Conservation (phyloP, 176 grass and related monocot species). For the Tuctoria greenei region DNA sequence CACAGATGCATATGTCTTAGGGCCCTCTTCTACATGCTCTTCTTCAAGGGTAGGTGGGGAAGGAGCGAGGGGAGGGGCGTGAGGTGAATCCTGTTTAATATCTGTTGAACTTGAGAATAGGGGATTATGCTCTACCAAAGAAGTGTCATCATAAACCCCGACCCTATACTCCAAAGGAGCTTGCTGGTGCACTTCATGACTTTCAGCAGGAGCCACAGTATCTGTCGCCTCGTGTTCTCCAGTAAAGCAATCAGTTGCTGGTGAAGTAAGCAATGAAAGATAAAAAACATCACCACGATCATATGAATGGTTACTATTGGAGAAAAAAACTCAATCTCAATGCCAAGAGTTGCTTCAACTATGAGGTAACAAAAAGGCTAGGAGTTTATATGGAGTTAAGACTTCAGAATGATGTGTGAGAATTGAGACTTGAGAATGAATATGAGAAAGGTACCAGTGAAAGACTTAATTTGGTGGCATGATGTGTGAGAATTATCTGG, state of each 20-base stretch:
- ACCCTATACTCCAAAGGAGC: slow-evolving; percentile 39
- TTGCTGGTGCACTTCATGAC: slow-evolving; percentile 50
- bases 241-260: slow-evolving; percentile 50
- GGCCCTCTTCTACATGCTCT: slow-evolving; percentile 41
- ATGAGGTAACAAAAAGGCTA: neutral
- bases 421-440: too few species aligned
- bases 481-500: neutral
- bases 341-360: neutral
- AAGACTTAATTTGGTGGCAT: neutral
- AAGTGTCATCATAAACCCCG: slow-evolving; percentile 25
- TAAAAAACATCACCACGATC: neutral
- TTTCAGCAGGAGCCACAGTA: slow-evolving; percentile 39
- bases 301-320: neutral
- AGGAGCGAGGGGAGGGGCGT: slow-evolving; percentile 3
- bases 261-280: slow-evolving; percentile 30
- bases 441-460: neutral
- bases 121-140: slow-evolving; percentile 39
- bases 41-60: slow-evolving; percentile 27
- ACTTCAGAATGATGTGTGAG: neutral
- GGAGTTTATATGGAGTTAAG: neutral
- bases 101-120: slow-evolving; percentile 27
- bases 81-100: slow-evolving; percentile 44
- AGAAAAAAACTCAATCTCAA: neutral
- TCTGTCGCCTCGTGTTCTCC: slow-evolving; percentile 43
- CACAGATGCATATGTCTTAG: slow-evolving; percentile 76